A percentile compares a stretch with the other conserved stretches of the same genome.
Conservation (phyloP, 176 grass and related monocot species). For the Avena eriantha region DNA sequence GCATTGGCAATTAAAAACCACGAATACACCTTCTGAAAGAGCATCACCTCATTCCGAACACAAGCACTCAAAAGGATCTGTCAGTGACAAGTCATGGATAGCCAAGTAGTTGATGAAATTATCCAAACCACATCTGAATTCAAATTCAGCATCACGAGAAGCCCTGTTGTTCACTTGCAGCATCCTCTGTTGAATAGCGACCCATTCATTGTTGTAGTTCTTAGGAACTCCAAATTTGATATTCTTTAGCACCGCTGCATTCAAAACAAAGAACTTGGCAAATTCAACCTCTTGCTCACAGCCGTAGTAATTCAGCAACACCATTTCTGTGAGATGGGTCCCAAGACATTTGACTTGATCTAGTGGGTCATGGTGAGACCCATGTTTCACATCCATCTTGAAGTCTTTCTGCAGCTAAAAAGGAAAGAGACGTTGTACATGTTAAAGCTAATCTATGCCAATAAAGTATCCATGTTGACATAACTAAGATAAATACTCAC, state of each 20-base stretch:
- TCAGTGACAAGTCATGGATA: constrained; percentile 7
- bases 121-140: constrained; percentile 14
- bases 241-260: constrained; percentile 1
- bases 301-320: not conserved
- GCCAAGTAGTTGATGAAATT: not conserved
- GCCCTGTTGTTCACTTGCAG: constrained; percentile 9
- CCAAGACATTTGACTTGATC: constrained; percentile 6
- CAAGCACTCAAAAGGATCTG: not conserved
- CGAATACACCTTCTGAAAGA: not conserved
- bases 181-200: not conserved
- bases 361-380: not conserved
- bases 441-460: not conserved
- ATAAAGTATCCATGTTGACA: not conserved
- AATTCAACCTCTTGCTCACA: constrained; percentile 6
- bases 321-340: not conserved
- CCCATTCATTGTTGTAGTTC: not conserved
- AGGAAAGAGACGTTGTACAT: not conserved
- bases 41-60: constrained; percentile 12
- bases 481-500: not conserved
- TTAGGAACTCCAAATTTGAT: not conserved
- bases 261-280: constrained; percentile 19
- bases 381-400: not conserved
- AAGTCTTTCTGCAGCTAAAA: not conserved
- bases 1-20: not conserved
- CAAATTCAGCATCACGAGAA: not conserved